phyloP scores from a whole-genome alignment of 768 basidiomycete species.

The Crucibulum laeve region DNA sequence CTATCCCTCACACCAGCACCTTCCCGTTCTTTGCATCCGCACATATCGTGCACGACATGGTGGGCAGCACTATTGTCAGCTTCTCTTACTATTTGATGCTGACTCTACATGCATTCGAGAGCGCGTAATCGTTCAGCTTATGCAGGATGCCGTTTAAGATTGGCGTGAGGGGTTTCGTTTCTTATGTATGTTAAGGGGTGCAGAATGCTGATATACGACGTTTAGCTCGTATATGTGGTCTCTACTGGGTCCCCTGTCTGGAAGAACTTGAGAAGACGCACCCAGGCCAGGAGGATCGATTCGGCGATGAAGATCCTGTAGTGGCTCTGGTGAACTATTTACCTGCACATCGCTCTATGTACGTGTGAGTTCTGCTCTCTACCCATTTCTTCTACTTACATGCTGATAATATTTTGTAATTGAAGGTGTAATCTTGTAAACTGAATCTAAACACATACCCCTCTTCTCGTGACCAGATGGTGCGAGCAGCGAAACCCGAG shows the following conservation, averaged over 20 bases:
- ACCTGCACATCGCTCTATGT: background rate
- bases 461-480: no score
- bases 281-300: constrained; percentile 68
- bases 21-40: constrained; percentile 28
- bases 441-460: no score
- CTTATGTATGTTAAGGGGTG: background rate
- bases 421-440: no score
- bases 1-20: constrained; percentile 16
- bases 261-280: constrained; percentile 46
- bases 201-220: background rate
- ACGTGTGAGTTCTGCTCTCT: background rate
- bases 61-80: constrained; percentile 25
- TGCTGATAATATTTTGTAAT: no score
- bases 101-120: constrained; percentile 41
- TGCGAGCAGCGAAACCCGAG: no score
- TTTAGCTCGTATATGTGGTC: constrained; percentile 48
- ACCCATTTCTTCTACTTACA: no score
- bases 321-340: constrained; percentile 4
- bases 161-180: constrained; percentile 22
- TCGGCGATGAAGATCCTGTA: constrained; percentile 76
- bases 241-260: constrained; percentile 56
- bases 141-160: constrained; percentile 41
- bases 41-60: constrained; percentile 19
- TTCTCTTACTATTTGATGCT: constrained; percentile 25
- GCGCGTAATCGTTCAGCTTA: constrained; percentile 40